phyloP scores from a whole-genome alignment of 2,329 filamentous ascomycete species.

The Stachybotrys chlorohalonatus region DNA sequence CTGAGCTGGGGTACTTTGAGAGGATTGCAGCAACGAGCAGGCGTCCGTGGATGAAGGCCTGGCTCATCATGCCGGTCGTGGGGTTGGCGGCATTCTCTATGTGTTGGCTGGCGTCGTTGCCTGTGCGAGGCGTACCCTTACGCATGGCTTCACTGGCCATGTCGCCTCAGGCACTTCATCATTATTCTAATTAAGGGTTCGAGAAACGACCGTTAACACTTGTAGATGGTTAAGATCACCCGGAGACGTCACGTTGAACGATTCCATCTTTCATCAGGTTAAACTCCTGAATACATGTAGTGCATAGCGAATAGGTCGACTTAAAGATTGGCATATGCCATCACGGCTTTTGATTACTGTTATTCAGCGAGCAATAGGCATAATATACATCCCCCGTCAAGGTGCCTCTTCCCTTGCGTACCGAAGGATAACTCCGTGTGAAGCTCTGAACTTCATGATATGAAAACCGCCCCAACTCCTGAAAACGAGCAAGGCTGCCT shows the following conservation, averaged over 20 bases:
- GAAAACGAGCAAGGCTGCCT: background rate
- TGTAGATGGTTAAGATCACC: too few relatives aligned
- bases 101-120: background rate
- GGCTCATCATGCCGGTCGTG: background rate
- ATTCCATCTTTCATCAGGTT: too few relatives aligned
- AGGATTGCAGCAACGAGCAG: background rate
- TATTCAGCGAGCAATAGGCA: background rate
- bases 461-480: background rate
- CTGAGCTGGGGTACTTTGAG: conserved; percentile 17
- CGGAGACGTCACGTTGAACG: too few relatives aligned
- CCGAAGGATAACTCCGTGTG: background rate
- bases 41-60: background rate
- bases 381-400: background rate
- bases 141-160: background rate
- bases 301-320: too few relatives aligned
- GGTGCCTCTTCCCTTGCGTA: background rate
- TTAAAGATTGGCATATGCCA: too few relatives aligned
- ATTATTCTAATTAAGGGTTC: background rate
- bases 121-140: background rate
- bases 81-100: background rate
- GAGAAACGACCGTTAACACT: too few relatives aligned
- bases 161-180: background rate
- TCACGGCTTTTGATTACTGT: too few relatives aligned
- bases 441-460: background rate
- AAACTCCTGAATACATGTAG: too few relatives aligned